These are phyloP conservation scores for Stagonosporopsis cucurbitacearum DNA, from an alignment of 2,329 filamentous ascomycete genomes.

Conservation along the genomic window DNA sequence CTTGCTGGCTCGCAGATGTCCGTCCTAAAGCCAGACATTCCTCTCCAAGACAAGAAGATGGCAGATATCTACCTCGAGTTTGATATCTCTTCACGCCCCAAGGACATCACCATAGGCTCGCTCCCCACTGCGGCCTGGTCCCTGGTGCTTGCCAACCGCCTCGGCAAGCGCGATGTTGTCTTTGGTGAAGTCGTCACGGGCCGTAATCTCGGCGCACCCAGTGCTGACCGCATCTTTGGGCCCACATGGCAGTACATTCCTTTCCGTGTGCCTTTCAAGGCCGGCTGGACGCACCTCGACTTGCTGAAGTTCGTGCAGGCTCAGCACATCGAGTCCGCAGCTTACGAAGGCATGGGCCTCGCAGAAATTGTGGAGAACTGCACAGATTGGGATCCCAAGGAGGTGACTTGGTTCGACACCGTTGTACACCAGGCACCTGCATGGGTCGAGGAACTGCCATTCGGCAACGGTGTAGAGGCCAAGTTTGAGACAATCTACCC, in stretches of 20 bases:
- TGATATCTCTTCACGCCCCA: conserved; percentile 52
- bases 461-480: conserved; percentile 44
- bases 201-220: conserved; percentile 64
- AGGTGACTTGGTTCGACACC: conserved; percentile 45
- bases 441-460: conserved; percentile 64
- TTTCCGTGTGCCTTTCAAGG: conserved; percentile 63
- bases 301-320: conserved; percentile 46
- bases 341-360: conserved; percentile 49
- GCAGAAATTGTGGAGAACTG: conserved; percentile 44
- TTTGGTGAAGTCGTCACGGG: conserved; percentile 73
- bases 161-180: conserved; percentile 62
- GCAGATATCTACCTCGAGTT: conserved; percentile 43
- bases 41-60: conserved; percentile 36
- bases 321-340: conserved; percentile 42
- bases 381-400: conserved; percentile 38
- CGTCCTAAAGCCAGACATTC: conserved; percentile 43
- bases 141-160: conserved; percentile 64
- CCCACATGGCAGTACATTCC: conserved; percentile 73
- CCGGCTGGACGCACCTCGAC: conserved; percentile 52
- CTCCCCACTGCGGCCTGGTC: conserved; percentile 73
- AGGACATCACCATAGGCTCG: conserved; percentile 67
- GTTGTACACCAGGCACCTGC: conserved; percentile 53
- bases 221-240: conserved; percentile 65
- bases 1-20: conserved; percentile 62
- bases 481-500: conserved; percentile 65